Evolutionary conservation across 441 rosid species (phyloP).

Genomic region (Capsella rubella): DNA sequence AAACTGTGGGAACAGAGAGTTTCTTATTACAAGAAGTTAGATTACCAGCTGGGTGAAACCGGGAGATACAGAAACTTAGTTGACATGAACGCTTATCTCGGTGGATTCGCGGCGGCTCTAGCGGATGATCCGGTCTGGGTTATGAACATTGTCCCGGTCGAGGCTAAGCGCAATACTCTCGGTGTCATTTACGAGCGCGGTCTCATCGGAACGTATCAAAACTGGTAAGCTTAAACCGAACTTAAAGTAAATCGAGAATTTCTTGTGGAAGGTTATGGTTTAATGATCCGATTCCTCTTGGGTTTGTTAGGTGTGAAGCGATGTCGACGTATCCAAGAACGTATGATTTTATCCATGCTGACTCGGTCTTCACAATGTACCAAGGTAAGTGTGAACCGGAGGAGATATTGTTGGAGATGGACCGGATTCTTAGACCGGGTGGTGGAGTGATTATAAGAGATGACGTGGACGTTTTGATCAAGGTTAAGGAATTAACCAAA

Average conservation of each 20-base stretch:
- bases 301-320: slow-evolving; percentile 63
- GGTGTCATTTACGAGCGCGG: slow-evolving; percentile 74
- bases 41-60: slow-evolving; percentile 52
- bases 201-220: slow-evolving; percentile 70
- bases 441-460: slow-evolving; percentile 72
- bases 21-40: slow-evolving; percentile 55
- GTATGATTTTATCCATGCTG: slow-evolving; percentile 66
- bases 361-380: slow-evolving; percentile 53
- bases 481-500: slow-evolving; percentile 52
- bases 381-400: slow-evolving; percentile 58
- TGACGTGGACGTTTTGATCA: slow-evolving; percentile 59
- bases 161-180: slow-evolving; percentile 56
- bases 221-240: slow-evolving; percentile 50
- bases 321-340: slow-evolving; percentile 81
- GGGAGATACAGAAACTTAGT: slow-evolving; percentile 68
- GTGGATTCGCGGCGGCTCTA: slow-evolving; percentile 67
- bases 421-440: slow-evolving; percentile 67
- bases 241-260: background rate
- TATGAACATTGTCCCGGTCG: slow-evolving; percentile 62
- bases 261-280: background rate
- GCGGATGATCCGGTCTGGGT: slow-evolving; percentile 65
- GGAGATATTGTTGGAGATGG: slow-evolving; percentile 69
- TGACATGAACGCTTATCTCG: slow-evolving; percentile 67
- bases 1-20: slow-evolving; percentile 60
- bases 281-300: background rate